These are phyloP conservation scores for Plantago elongata DNA, from an alignment of 257 asterid species.

Conservation along the genomic window DNA sequence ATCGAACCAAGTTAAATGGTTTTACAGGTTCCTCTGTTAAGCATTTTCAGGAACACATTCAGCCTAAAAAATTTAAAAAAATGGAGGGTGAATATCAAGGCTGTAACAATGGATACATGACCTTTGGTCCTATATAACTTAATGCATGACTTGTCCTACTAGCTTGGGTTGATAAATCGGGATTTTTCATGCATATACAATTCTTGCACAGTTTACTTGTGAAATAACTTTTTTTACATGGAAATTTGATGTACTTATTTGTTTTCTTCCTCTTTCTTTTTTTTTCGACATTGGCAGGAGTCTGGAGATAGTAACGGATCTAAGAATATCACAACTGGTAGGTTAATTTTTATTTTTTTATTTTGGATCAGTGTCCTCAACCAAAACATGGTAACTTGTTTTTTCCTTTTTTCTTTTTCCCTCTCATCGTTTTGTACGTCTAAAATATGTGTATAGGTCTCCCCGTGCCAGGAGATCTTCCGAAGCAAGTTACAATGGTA, in stretches of 20 bases:
- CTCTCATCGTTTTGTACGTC: conserved; percentile 21
- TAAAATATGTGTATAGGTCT: conserved; percentile 36
- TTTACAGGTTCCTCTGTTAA: too few species aligned
- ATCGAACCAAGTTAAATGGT: too few species aligned
- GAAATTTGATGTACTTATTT: conserved; percentile 20
- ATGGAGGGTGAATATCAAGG: too few species aligned
- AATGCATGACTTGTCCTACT: too few species aligned
- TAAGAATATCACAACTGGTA: conserved; percentile 54
- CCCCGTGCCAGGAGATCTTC: conserved; percentile 34
- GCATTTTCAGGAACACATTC: too few species aligned
- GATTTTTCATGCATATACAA: background rate
- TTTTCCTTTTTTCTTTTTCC: background rate
- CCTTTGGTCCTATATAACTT: too few species aligned
- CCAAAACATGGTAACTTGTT: conserved; percentile 8
- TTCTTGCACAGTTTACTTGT: conserved; percentile 7
- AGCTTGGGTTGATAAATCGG: conserved; percentile 2
- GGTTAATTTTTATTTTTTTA: conserved; percentile 18
- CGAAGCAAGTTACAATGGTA: conserved; percentile 35
- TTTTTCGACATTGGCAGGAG: conserved; percentile 43
- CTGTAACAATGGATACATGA: too few species aligned
- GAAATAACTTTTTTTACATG: conserved; percentile 15
- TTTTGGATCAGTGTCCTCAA: conserved; percentile 10
- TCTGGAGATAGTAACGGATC: conserved; percentile 35
- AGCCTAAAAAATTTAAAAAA: too few species aligned
- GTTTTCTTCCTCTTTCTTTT: conserved; percentile 12